Conservation (phyloP, 2,329 filamentous ascomycete species). For the Emmonsiellopsis sp. region DNA sequence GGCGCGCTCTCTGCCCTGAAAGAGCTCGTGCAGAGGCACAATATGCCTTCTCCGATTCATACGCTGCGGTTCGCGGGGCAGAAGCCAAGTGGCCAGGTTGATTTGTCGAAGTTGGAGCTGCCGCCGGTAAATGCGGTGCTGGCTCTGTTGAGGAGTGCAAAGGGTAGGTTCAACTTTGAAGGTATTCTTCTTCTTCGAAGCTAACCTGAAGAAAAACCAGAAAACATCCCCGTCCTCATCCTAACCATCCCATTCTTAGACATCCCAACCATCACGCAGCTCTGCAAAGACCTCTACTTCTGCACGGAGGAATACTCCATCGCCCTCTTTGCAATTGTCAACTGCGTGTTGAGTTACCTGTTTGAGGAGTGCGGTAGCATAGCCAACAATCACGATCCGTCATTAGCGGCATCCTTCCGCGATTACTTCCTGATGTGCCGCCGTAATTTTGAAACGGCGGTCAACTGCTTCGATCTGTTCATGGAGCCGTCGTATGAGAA, state of each 20-base stretch:
- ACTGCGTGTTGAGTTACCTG: constrained; percentile 30
- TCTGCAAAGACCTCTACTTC: constrained; percentile 37
- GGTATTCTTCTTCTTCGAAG: not conserved
- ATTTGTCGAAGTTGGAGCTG: constrained; percentile 27
- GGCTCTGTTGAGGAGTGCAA: constrained; percentile 22
- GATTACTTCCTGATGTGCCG: constrained; percentile 29
- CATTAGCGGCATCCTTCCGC: constrained; percentile 13
- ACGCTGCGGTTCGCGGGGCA: constrained; percentile 22
- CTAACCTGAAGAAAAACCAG: constrained; percentile 5
- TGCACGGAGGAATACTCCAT: constrained; percentile 33
- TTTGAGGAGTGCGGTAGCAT: constrained; percentile 22
- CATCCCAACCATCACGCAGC: constrained; percentile 24
- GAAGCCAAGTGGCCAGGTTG: constrained; percentile 15
- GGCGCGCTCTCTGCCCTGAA: constrained; percentile 30
- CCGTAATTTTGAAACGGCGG: constrained; percentile 36
- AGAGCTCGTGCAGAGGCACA: constrained; percentile 31
- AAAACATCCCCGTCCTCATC: constrained; percentile 12
- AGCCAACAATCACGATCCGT: not conserved
- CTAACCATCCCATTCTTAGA: constrained; percentile 17
- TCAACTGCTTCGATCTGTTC: constrained; percentile 46
- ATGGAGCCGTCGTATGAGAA: constrained; percentile 48
- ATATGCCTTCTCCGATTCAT: constrained; percentile 18
- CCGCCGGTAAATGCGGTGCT: constrained; percentile 28
- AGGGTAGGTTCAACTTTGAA: constrained; percentile 19
- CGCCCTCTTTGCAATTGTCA: constrained; percentile 31